phyloP scores from a whole-genome alignment of 2,329 filamentous ascomycete genomes.

The Domatiomyces globalis region DNA sequence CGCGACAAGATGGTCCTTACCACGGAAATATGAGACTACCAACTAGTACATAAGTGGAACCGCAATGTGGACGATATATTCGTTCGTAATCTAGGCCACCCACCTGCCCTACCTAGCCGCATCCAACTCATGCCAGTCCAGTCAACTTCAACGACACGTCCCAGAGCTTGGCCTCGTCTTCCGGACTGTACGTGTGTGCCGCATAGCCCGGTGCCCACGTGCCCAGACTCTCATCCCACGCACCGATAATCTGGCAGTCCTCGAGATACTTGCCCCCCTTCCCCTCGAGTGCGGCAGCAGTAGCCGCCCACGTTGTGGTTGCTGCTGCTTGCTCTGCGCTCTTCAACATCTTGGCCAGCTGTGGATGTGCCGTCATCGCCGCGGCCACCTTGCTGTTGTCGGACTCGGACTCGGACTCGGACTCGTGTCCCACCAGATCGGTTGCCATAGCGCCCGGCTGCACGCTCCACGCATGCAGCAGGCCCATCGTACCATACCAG shows the following conservation, averaged over 20 bases:
- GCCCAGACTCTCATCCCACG: slow-evolving; percentile 1
- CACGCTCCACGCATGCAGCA: slow-evolving; percentile 32
- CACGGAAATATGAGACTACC: slow-evolving; percentile 38
- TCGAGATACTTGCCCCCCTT: slow-evolving; percentile 21
- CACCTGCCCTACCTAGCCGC: too few species aligned
- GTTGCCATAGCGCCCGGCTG: slow-evolving; percentile 35
- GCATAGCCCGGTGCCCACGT: slow-evolving; percentile 11
- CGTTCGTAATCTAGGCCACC: too few species aligned
- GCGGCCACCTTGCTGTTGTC: too few species aligned
- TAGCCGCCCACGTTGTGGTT: slow-evolving; percentile 20
- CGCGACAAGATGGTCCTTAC: slow-evolving; percentile 87
- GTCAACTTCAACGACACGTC: slow-evolving; percentile 1
- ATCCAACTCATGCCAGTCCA: neutral
- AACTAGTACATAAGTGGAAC: neutral
- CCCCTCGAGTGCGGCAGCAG: slow-evolving; percentile 19
- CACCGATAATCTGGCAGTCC: slow-evolving; percentile 7
- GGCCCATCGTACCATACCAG: slow-evolving; percentile 28
- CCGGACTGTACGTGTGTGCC: slow-evolving; percentile 8
- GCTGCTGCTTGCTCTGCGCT: slow-evolving; percentile 26
- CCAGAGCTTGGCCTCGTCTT: slow-evolving; percentile 13
- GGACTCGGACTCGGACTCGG: slow-evolving; percentile 14
- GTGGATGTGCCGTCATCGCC: too few species aligned
- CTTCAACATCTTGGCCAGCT: slow-evolving; percentile 16
- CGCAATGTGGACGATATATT: too few species aligned
- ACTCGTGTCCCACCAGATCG: slow-evolving; percentile 15